Evolutionary conservation across 805 yeast genomes (phyloP).

Genomic region (fission yeast (Schizosaccharomyces pombe)): DNA sequence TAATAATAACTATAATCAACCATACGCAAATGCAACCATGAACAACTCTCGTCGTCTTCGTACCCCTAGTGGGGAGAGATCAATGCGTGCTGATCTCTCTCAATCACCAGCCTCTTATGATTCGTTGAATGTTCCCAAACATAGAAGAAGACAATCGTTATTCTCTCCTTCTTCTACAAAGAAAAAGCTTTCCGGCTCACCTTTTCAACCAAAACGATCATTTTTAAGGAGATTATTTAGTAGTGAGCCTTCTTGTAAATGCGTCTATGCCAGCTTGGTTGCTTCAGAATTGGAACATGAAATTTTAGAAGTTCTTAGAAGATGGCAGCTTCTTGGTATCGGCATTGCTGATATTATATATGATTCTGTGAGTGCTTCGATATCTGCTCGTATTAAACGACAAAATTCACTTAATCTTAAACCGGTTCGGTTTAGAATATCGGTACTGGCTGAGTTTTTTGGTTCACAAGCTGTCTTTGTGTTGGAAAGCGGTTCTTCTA

Average conservation of each 20-base stretch:
- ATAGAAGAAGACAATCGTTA: background rate
- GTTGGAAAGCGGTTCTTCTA: constrained; percentile 1
- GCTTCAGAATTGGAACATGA: background rate
- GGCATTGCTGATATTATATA: background rate
- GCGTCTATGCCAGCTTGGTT: background rate
- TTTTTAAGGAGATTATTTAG: background rate
- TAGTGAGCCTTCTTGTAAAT: background rate
- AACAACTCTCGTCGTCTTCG: background rate
- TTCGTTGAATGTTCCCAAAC: background rate
- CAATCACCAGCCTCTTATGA: background rate
- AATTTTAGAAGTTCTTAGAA: constrained; percentile 2
- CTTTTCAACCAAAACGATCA: background rate
- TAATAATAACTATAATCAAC: background rate
- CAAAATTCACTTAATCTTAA: background rate
- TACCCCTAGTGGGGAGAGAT: background rate
- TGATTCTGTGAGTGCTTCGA: background rate
- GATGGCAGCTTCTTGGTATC: constrained; percentile 2
- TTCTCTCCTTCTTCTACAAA: background rate
- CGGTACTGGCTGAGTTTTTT: background rate
- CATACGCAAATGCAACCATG: background rate
- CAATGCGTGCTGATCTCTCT: background rate
- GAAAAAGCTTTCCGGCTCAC: background rate
- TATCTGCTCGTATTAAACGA: background rate
- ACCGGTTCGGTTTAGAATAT: background rate
- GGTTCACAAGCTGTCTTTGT: constrained; percentile 1